A percentile compares a stretch with the other conserved stretches of the same genome.
These are phyloP conservation scores for Canna indica DNA, from an alignment of 176 grass and related monocot species.

Conservation along the genomic window DNA sequence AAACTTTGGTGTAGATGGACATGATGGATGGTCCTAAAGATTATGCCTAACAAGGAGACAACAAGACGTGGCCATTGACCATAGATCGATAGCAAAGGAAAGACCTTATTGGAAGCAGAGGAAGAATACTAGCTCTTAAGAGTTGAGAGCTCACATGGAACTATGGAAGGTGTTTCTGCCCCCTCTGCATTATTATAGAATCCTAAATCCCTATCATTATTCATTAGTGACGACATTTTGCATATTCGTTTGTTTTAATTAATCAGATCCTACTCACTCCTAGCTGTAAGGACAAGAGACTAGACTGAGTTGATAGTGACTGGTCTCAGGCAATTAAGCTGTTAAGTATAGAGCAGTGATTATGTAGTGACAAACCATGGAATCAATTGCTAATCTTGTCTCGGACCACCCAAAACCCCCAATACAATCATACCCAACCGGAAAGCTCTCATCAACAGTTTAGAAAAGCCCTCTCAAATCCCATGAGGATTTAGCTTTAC, in stretches of 20 bases:
- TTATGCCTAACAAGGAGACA: not conserved
- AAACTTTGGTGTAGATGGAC: not conserved
- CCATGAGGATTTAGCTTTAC: not conserved
- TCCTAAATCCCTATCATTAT: not conserved
- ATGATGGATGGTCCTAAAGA: not conserved
- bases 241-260: not conserved
- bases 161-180: not conserved
- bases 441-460: conserved; percentile 12
- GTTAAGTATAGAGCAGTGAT: not conserved
- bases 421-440: not conserved
- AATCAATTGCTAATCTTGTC: not conserved
- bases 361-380: not conserved
- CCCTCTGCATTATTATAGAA: not conserved
- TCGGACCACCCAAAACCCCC: not conserved
- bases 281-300: not conserved
- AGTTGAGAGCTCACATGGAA: not conserved
- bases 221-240: not conserved
- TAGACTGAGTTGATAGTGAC: not conserved
- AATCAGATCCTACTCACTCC: not conserved
- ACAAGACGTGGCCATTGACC: not conserved
- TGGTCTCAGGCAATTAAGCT: not conserved
- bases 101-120: not conserved
- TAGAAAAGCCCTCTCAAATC: conserved; percentile 11
- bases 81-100: not conserved
- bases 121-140: not conserved